Percentiles rank a stretch among this genome's conserved stretches.
These are phyloP conservation scores for Ambrosia trifida DNA, from an alignment of 129 eudicot species.

Conservation along the genomic window DNA sequence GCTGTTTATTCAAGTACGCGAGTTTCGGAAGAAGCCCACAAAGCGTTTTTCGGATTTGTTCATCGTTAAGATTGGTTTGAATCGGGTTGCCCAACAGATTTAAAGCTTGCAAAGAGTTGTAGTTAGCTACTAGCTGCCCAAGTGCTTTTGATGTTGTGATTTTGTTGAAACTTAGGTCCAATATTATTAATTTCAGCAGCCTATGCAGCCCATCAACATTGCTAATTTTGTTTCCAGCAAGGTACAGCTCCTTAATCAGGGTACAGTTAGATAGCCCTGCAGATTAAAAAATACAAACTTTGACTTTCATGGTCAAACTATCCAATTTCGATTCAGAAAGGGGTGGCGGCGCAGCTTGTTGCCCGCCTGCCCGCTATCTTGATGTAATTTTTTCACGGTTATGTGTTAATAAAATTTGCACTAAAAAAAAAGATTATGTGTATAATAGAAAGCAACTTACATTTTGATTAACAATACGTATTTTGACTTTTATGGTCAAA, in stretches of 20 bases:
- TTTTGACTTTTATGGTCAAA: too few species aligned
- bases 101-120: constrained; percentile 66
- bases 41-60: constrained; percentile 66
- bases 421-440: not conserved
- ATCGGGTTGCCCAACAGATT: constrained; percentile 82
- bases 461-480: too few species aligned
- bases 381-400: too few species aligned
- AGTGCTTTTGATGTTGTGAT: constrained; percentile 80
- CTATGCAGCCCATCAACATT: constrained; percentile 85
- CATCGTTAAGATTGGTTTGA: constrained; percentile 69
- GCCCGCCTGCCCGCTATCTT: too few species aligned
- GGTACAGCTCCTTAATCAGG: constrained; percentile 72
- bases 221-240: constrained; percentile 90
- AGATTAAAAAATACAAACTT: not conserved
- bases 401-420: too few species aligned
- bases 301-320: constrained; percentile 5
- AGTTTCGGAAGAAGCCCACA: constrained; percentile 81
- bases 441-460: too few species aligned
- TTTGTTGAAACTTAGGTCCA: constrained; percentile 93
- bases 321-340: not conserved
- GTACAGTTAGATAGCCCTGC: constrained; percentile 81
- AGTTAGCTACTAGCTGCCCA: constrained; percentile 88
- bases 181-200: constrained; percentile 65
- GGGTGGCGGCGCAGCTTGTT: too few species aligned
- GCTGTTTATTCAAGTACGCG: constrained; percentile 75